Evolutionary conservation across 2,329 filamentous ascomycete species (phyloP).

Genomic region (Calonectria hongkongensis): DNA sequence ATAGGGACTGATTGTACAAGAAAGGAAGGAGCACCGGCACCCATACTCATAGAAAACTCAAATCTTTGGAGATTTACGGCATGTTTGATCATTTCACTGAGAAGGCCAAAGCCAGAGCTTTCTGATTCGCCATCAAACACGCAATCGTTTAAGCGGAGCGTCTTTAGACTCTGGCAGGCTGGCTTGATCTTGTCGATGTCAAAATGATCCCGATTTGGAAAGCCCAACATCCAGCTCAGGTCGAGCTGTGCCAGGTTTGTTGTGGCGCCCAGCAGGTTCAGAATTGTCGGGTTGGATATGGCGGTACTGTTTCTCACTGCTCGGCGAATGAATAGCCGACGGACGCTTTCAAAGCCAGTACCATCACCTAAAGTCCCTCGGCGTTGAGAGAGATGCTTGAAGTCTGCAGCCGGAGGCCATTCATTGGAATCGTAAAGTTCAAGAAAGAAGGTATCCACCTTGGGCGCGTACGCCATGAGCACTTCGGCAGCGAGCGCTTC

Average conservation of each 20-base stretch:
- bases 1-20: too few species aligned
- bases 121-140: background rate
- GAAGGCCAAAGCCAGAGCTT: background rate
- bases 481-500: background rate
- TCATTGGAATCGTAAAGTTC: too few species aligned
- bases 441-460: too few species aligned
- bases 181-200: background rate
- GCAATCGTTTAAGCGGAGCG: background rate
- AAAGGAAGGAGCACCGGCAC: too few species aligned
- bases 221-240: background rate
- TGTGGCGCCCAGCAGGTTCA: background rate
- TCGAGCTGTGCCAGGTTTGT: background rate
- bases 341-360: background rate
- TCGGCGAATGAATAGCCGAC: background rate
- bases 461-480: background rate
- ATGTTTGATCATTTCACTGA: background rate
- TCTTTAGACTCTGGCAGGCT: background rate
- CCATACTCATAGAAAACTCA: too few species aligned
- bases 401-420: background rate
- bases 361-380: background rate
- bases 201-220: background rate
- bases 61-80: background rate
- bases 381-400: background rate
- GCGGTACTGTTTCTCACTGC: background rate
- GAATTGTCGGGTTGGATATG: background rate